These are phyloP conservation scores for Neophaeococcomyces mojaviensis DNA, from an alignment of 2,329 filamentous ascomycete species.

Conservation along the genomic window DNA sequence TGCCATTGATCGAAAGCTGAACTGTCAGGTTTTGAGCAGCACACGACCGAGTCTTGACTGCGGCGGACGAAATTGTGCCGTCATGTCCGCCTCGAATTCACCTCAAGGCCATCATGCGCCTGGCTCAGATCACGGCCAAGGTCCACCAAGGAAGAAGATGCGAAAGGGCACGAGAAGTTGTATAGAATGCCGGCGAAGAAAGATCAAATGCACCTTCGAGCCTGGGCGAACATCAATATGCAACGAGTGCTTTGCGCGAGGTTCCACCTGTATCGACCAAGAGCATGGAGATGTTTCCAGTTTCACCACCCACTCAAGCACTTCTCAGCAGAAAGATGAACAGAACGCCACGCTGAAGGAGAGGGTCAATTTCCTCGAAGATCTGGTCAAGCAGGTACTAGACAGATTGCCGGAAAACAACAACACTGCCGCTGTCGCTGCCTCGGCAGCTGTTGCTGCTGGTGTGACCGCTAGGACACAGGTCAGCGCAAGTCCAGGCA, in stretches of 20 bases:
- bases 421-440: too few species aligned
- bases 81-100: conserved; percentile 1
- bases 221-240: conserved; percentile 28
- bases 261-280: conserved; percentile 34
- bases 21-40: too few species aligned
- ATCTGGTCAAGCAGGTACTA: conserved; percentile 29
- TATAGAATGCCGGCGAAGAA: conserved; percentile 36
- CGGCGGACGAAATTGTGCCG: neutral
- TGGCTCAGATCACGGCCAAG: conserved; percentile 24
- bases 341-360: conserved; percentile 30
- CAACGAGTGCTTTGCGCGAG: conserved; percentile 35
- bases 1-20: too few species aligned
- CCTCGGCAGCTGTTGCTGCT: conserved; percentile 2
- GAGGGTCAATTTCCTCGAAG: conserved; percentile 32
- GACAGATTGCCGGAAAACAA: conserved; percentile 26
- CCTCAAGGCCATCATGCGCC: neutral
- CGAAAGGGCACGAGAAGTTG: conserved; percentile 38
- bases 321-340: conserved; percentile 20
- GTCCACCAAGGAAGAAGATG: conserved; percentile 35
- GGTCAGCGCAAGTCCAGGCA: conserved; percentile 9
- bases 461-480: neutral
- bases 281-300: conserved; percentile 28
- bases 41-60: too few species aligned
- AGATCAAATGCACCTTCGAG: conserved; percentile 37
- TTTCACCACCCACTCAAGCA: conserved; percentile 16